phyloP scores from a whole-genome alignment of 192 early-diverging fungal species.

The Podochytrium sp. region DNA sequence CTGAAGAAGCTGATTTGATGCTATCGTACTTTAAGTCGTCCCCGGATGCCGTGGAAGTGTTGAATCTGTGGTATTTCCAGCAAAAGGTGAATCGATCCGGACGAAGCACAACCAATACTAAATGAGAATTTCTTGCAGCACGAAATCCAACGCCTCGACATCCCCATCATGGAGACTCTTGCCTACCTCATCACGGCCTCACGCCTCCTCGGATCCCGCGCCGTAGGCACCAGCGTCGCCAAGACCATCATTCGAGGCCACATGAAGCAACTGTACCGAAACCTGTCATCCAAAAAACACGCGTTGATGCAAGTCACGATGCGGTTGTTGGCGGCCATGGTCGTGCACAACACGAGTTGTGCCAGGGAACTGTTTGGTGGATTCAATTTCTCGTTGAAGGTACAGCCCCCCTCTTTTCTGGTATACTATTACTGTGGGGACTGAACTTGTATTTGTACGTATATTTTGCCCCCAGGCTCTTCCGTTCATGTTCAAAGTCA shows the following conservation, averaged over 20 bases:
- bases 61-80: conserved; percentile 70
- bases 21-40: conserved; percentile 60
- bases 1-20: conserved; percentile 41
- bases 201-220: conserved; percentile 41
- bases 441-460: neutral
- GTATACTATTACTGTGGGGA: neutral
- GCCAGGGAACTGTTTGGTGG: conserved; percentile 68
- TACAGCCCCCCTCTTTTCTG: neutral
- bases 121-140: conserved; percentile 35
- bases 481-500: conserved; percentile 35
- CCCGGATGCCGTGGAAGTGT: conserved; percentile 61
- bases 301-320: conserved; percentile 66
- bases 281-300: conserved; percentile 62
- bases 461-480: conserved; percentile 6
- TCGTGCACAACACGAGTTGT: conserved; percentile 56
- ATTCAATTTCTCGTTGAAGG: conserved; percentile 78
- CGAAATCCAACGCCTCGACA: conserved; percentile 53
- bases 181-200: conserved; percentile 59
- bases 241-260: conserved; percentile 64
- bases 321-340: conserved; percentile 66
- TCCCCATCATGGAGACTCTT: conserved; percentile 62
- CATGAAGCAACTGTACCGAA: conserved; percentile 67
- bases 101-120: neutral
- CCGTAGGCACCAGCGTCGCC: conserved; percentile 44
- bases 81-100: conserved; percentile 42